A percentile compares a stretch with the other conserved stretches of the same genome.
These are phyloP conservation scores for Pseudogymnoascus sp. DNA, from an alignment of 2,329 filamentous ascomycete genomes.

Conservation along the genomic window DNA sequence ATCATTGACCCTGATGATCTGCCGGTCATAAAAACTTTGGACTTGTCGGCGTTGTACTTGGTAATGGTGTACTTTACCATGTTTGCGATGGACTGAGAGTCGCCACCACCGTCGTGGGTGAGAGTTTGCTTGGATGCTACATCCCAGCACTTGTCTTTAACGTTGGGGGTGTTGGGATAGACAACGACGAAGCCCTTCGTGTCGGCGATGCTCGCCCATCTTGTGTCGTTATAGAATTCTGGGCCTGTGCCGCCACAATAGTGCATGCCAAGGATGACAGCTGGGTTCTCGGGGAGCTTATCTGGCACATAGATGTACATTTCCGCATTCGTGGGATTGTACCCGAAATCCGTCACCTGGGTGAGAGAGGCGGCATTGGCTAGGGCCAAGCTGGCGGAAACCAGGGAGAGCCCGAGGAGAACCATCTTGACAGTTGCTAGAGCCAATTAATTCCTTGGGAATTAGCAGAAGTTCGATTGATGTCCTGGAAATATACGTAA, in stretches of 20 bases:
- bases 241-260: constrained; percentile 48
- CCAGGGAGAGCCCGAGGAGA: not conserved
- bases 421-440: not conserved
- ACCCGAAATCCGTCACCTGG: constrained; percentile 33
- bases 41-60: constrained; percentile 44
- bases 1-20: constrained; percentile 43
- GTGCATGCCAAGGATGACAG: constrained; percentile 28
- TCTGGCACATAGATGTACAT: constrained; percentile 42
- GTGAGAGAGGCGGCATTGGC: not conserved
- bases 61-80: constrained; percentile 51
- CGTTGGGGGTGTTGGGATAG: constrained; percentile 46
- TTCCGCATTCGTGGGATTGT: constrained; percentile 32
- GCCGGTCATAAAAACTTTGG: constrained; percentile 48
- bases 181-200: constrained; percentile 52
- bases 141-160: constrained; percentile 49
- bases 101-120: constrained; percentile 49
- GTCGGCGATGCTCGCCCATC: constrained; percentile 45
- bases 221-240: constrained; percentile 39
- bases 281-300: constrained; percentile 29
- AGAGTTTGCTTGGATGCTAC: constrained; percentile 45
- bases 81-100: constrained; percentile 49
- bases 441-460: not conserved
- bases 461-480: not conserved
- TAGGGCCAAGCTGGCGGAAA: not conserved
- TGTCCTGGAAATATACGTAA: not conserved